A percentile compares a stretch with the other conserved stretches of the same genome.
Evolutionary conservation across 768 basidiomycete species (phyloP).

Genomic region (Leccinum imitatum): DNA sequence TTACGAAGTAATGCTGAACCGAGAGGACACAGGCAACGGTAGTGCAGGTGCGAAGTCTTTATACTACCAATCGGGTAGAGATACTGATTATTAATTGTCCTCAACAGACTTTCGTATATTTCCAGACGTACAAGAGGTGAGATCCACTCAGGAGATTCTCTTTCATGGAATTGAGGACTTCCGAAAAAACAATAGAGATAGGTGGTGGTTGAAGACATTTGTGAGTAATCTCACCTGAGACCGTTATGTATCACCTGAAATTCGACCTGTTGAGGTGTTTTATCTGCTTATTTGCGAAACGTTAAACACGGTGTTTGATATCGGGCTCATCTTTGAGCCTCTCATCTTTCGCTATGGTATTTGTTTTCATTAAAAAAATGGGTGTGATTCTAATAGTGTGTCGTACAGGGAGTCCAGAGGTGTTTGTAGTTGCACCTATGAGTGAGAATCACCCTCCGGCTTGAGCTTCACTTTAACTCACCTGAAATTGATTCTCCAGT

Average conservation of each 20-base stretch:
- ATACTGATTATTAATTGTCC: neutral
- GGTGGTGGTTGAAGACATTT: constrained; percentile 44
- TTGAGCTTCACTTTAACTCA: constrained; percentile 1
- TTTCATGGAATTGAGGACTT: neutral
- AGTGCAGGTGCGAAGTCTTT: constrained; percentile 12
- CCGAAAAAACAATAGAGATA: constrained; percentile 36
- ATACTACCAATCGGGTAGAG: neutral
- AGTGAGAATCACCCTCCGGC: constrained; percentile 5
- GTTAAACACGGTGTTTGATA: constrained; percentile 44
- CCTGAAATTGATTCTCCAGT: constrained; percentile 4
- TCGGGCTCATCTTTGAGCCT: constrained; percentile 46
- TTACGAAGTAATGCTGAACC: neutral
- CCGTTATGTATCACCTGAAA: neutral
- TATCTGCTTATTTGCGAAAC: constrained; percentile 49
- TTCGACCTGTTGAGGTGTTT: constrained; percentile 33
- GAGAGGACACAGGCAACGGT: constrained; percentile 1
- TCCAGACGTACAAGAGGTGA: constrained; percentile 30
- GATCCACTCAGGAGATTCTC: constrained; percentile 11
- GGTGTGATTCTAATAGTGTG: constrained; percentile 13
- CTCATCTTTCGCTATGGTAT: constrained; percentile 49
- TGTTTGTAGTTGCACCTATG: neutral
- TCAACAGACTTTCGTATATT: constrained; percentile 46
- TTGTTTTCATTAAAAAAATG: neutral
- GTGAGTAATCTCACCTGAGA: constrained; percentile 28
- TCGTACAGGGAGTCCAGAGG: constrained; percentile 25